A percentile compares a stretch with the other conserved stretches of the same genome.
phyloP scores from a whole-genome alignment of 2,329 filamentous ascomycete genomes.

The Amylocarpus encephaloides region DNA sequence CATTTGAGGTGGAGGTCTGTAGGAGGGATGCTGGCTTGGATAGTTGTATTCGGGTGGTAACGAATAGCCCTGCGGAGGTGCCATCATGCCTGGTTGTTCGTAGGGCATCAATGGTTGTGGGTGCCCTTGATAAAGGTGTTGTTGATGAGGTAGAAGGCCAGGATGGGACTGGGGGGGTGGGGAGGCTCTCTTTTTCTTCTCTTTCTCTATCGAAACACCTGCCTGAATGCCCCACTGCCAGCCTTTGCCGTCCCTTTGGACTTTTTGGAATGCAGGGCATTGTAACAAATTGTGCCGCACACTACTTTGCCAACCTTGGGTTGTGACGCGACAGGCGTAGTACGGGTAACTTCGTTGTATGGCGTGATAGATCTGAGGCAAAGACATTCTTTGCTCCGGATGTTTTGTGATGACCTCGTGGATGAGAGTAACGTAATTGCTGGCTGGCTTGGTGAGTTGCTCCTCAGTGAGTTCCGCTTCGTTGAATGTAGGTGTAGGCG shows the following conservation, averaged over 20 bases:
- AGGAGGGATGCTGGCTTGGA: constrained; percentile 2
- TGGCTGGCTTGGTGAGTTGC: constrained; percentile 59
- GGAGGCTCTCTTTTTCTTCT: constrained; percentile 41
- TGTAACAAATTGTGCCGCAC: constrained; percentile 57
- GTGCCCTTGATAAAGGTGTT: constrained; percentile 25
- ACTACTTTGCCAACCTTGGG: constrained; percentile 55
- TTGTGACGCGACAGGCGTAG: constrained; percentile 47
- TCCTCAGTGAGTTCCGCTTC: constrained; percentile 59
- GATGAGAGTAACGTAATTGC: constrained; percentile 53
- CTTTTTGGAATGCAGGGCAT: constrained; percentile 48
- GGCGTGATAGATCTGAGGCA: constrained; percentile 54
- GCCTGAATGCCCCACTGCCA: constrained; percentile 50
- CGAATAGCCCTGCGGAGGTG: constrained; percentile 22
- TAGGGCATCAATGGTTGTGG: constrained; percentile 20
- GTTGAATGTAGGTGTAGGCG: constrained; percentile 48
- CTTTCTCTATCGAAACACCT: constrained; percentile 48
- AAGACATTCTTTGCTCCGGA: constrained; percentile 43
- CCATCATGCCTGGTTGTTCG: constrained; percentile 20
- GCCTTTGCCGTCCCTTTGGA: constrained; percentile 47
- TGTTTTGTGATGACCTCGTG: constrained; percentile 49
- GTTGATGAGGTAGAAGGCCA: constrained; percentile 23
- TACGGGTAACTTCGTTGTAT: constrained; percentile 52
- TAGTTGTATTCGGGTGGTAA: constrained; percentile 22
- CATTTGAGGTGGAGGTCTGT: constrained; percentile 9
- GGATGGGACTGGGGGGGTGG: constrained; percentile 36